These are phyloP conservation scores for Pyricularia sp. DNA, from an alignment of 2,329 filamentous ascomycete species.

Conservation along the genomic window DNA sequence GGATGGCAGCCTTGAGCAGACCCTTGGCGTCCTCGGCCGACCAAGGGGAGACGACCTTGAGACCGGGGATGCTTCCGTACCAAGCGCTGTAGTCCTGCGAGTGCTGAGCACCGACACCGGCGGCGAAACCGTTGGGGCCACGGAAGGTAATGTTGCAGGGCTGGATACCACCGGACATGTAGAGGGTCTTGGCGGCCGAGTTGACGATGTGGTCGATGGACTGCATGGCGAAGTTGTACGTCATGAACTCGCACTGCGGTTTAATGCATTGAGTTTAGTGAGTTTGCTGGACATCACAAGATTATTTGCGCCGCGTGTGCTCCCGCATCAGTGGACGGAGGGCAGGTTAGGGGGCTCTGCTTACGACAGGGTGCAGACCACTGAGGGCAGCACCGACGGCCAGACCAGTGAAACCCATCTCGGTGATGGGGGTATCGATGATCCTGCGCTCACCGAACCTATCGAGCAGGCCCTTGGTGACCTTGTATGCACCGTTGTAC, in stretches of 20 bases:
- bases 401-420: conserved; percentile 89
- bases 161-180: conserved; percentile 99
- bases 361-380: conserved; percentile 83
- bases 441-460: conserved; percentile 95
- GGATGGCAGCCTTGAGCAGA: conserved; percentile 92
- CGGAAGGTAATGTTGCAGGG: conserved; percentile 99
- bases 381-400: conserved; percentile 91
- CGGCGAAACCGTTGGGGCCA: conserved; percentile 94
- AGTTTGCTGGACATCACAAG: neutral
- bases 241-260: conserved; percentile 95
- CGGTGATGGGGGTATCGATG: conserved; percentile 97
- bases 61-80: conserved; percentile 95
- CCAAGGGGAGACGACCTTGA: conserved; percentile 96
- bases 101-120: conserved; percentile 94
- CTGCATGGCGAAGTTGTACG: conserved; percentile 99
- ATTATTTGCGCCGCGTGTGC: neutral
- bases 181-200: conserved; percentile 97
- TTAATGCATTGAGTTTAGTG: neutral
- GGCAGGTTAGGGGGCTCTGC: neutral
- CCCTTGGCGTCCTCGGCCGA: conserved; percentile 98
- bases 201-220: conserved; percentile 99
- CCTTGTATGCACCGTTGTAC: conserved; percentile 99
- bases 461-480: conserved; percentile 95
- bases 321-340: neutral
- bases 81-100: conserved; percentile 98